A percentile compares a stretch with the other conserved stretches of the same genome.
Conservation (phyloP, 768 basidiomycete genomes). For the Lactifluus piperatus region DNA sequence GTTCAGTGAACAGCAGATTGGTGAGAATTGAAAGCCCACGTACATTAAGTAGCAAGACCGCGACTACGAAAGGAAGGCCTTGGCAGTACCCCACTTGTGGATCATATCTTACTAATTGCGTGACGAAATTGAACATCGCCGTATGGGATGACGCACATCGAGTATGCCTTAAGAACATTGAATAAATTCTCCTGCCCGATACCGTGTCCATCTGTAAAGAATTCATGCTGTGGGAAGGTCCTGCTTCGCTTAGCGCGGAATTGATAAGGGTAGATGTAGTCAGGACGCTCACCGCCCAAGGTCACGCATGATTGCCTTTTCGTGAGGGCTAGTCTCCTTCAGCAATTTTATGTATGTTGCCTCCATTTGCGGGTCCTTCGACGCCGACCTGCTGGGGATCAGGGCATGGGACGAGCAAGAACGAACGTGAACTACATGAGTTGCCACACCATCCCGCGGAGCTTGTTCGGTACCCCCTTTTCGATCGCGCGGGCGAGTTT, state of each 20-base stretch:
- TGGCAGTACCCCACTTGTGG: constrained; percentile 96
- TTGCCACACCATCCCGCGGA: constrained; percentile 96
- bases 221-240: constrained; percentile 95
- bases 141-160: constrained; percentile 45
- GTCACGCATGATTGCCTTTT: constrained; percentile 91
- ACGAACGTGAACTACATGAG: constrained; percentile 51
- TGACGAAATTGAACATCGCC: constrained; percentile 3
- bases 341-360: constrained; percentile 70
- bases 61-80: constrained; percentile 93
- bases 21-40: constrained; percentile 22
- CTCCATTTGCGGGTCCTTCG: constrained; percentile 86
- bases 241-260: constrained; percentile 30
- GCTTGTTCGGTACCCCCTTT: constrained; percentile 76
- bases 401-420: neutral
- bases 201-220: constrained; percentile 90
- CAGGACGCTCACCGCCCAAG: constrained; percentile 56
- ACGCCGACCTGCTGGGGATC: constrained; percentile 60
- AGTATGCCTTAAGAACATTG: constrained; percentile 97
- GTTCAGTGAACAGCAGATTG: neutral
- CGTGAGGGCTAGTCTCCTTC: constrained; percentile 79
- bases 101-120: constrained; percentile 52
- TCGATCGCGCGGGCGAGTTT: constrained; percentile 86
- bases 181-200: constrained; percentile 96
- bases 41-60: constrained; percentile 86
- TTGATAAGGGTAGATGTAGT: neutral